Evolutionary conservation across 108 stramenopile genomes (phyloP).

Genomic region (Cyclostephanos invisitatus): DNA sequence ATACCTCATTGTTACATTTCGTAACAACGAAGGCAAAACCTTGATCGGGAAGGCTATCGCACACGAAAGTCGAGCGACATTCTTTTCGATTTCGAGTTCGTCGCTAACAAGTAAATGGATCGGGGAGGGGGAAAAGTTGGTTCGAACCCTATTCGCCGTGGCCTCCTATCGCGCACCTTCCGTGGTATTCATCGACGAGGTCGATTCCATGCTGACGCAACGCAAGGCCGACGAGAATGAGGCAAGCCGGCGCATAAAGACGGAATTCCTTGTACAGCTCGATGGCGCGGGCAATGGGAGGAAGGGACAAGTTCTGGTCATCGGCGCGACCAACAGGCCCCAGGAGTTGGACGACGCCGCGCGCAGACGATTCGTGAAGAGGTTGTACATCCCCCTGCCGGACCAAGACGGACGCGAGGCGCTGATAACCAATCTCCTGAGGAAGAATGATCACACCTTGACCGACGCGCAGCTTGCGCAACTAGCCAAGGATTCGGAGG

Average conservation of each 20-base stretch:
- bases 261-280: constrained; percentile 93
- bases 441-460: constrained; percentile 80
- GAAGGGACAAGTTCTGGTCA: constrained; percentile 88
- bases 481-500: constrained; percentile 68
- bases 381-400: constrained; percentile 97
- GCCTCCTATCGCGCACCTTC: constrained; percentile 91
- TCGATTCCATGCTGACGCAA: constrained; percentile 93
- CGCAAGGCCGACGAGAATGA: constrained; percentile 93
- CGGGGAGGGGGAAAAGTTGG: constrained; percentile 98
- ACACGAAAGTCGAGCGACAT: constrained; percentile 94
- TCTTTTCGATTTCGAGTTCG: constrained; percentile 97
- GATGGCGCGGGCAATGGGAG: constrained; percentile 86
- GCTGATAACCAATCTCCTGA: constrained; percentile 82
- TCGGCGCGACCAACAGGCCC: constrained; percentile 98
- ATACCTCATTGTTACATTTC: neutral
- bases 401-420: constrained; percentile 67
- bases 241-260: constrained; percentile 93
- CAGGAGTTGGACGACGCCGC: constrained; percentile 99
- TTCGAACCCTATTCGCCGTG: constrained; percentile 95
- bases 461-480: constrained; percentile 64
- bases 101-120: constrained; percentile 99
- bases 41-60: constrained; percentile 99
- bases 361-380: constrained; percentile 89
- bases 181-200: constrained; percentile 95
- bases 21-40: constrained; percentile 85